phyloP scores from a whole-genome alignment of 73 alveolate genomes.

The Tetrahymena malaccensis region DNA sequence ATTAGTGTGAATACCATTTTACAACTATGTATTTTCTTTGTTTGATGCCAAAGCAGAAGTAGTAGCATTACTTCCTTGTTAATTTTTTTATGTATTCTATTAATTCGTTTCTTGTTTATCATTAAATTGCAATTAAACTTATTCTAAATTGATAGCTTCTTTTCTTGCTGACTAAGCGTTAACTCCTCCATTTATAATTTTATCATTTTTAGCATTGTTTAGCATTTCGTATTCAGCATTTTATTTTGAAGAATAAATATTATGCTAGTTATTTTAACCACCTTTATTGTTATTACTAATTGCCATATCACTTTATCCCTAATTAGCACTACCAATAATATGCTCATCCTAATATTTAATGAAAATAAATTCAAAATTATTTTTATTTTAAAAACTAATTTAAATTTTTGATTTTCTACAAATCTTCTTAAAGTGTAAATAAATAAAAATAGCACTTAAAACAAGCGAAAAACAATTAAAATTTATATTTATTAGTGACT shows the following conservation, averaged over 20 bases:
- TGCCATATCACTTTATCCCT: neutral
- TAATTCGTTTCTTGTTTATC: neutral
- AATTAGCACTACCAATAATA: neutral
- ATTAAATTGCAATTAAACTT: neutral
- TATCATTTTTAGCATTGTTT: neutral
- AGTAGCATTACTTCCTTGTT: neutral
- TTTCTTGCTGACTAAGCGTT: neutral
- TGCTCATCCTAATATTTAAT: neutral
- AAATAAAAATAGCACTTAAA: neutral
- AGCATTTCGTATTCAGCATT: neutral
- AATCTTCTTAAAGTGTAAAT: neutral
- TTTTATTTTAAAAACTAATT: neutral
- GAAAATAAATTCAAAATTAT: too few relatives aligned
- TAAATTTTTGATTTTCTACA: neutral
- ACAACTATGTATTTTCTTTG: neutral
- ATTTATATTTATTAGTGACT: neutral
- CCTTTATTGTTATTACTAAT: neutral
- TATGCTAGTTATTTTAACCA: neutral
- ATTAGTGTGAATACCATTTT: neutral
- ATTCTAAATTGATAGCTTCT: neutral
- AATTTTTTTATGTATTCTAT: neutral
- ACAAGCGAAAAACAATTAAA: neutral
- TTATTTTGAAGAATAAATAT: neutral
- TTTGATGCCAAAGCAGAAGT: neutral
- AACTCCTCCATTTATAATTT: neutral